Percentiles rank a stretch among this genome's conserved stretches.
These are phyloP conservation scores for Ananas comosus DNA, from an alignment of 176 grass and related monocot species.

Conservation along the genomic window DNA sequence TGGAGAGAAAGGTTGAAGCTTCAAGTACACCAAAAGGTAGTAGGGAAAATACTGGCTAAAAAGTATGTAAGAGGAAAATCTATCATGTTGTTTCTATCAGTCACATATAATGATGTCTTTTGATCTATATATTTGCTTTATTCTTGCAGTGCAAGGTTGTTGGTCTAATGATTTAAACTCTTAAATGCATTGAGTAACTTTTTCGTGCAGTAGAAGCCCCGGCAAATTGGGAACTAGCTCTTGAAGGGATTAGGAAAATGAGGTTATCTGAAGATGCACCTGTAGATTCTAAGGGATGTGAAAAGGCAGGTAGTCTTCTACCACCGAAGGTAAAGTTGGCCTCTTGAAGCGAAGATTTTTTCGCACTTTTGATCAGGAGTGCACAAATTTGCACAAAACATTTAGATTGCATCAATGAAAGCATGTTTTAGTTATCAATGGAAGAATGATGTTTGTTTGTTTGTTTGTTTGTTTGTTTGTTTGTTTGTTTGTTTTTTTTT, in stretches of 20 bases:
- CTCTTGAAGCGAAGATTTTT: not conserved
- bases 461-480: too few species aligned
- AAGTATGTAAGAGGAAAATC: not conserved
- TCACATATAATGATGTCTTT: too few species aligned
- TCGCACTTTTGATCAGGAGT: not conserved
- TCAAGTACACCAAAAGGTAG: constrained; percentile 45
- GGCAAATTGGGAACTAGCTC: constrained; percentile 67
- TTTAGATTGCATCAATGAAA: not conserved
- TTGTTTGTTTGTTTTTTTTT: too few species aligned
- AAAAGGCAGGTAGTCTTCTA: constrained; percentile 78
- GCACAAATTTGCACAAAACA: constrained; percentile 3
- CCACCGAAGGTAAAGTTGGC: constrained; percentile 62
- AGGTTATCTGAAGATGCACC: constrained; percentile 64
- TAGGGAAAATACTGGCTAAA: not conserved
- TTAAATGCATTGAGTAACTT: not conserved
- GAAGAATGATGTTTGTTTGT: too few species aligned
- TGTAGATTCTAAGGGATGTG: constrained; percentile 88
- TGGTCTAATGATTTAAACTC: constrained; percentile 1
- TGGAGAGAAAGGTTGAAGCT: constrained; percentile 32
- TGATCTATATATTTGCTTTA: too few species aligned
- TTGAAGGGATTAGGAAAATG: constrained; percentile 85
- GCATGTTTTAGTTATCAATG: not conserved
- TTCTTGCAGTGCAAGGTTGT: not conserved
- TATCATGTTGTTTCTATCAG: not conserved
- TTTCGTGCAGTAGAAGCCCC: constrained; percentile 33